Evolutionary conservation across 106 monocot genomes (phyloP).

Genomic region (Platanthera guangdongensis): DNA sequence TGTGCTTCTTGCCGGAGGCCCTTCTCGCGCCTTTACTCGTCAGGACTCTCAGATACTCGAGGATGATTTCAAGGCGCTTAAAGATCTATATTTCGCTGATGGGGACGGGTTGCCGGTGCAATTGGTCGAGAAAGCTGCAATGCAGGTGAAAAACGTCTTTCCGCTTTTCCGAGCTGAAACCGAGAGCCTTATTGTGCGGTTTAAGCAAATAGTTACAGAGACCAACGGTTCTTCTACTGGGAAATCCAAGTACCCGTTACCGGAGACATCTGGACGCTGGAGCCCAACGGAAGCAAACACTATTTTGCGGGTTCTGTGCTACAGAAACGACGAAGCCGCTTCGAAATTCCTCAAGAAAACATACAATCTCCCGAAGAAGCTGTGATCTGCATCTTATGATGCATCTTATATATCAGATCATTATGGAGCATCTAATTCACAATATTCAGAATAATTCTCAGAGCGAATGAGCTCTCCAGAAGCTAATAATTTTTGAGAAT

Average conservation of each 20-base stretch:
- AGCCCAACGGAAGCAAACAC: slow-evolving; percentile 81
- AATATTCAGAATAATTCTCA: not conserved
- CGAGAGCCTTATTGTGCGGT: slow-evolving; percentile 43
- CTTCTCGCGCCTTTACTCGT: slow-evolving; percentile 39
- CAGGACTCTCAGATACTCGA: slow-evolving; percentile 53
- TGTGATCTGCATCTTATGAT: no score
- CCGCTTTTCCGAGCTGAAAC: slow-evolving; percentile 44
- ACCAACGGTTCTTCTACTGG: slow-evolving; percentile 19
- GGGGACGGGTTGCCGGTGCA: slow-evolving; percentile 67
- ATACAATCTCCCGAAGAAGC: slow-evolving; percentile 80
- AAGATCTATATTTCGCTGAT: slow-evolving; percentile 53
- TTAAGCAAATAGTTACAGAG: slow-evolving; percentile 32
- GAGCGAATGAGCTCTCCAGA: not conserved
- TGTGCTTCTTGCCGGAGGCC: slow-evolving; percentile 62
- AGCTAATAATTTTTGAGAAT: not conserved
- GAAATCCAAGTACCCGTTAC: slow-evolving; percentile 45
- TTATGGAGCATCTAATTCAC: not conserved
- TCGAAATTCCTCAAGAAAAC: slow-evolving; percentile 89
- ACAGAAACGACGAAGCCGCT: slow-evolving; percentile 73
- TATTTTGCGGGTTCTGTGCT: slow-evolving; percentile 65
- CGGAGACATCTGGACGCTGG: slow-evolving; percentile 73
- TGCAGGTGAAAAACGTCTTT: slow-evolving; percentile 41
- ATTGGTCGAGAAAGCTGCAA: slow-evolving; percentile 57
- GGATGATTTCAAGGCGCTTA: slow-evolving; percentile 55
- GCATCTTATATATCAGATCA: not conserved